These are phyloP conservation scores for Aureobasidium musti DNA, from an alignment of 2,329 filamentous ascomycete species.

Conservation along the genomic window DNA sequence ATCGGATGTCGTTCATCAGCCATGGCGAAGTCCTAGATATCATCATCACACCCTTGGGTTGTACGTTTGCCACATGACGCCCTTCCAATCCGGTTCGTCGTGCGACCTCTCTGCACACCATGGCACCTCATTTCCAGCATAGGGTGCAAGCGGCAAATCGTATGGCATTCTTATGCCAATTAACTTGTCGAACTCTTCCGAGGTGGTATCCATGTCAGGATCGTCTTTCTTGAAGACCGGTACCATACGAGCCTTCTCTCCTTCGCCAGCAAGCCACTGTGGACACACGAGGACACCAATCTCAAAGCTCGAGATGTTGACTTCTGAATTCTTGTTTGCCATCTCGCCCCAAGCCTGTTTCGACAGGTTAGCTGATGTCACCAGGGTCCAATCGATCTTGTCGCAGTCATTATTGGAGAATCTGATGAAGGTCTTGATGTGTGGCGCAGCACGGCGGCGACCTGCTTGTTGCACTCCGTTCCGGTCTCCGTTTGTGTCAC, in stretches of 20 bases:
- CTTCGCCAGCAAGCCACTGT: conserved; percentile 46
- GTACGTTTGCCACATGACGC: conserved; percentile 44
- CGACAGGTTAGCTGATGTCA: conserved; percentile 89
- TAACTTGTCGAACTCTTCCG: conserved; percentile 39
- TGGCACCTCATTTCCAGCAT: conserved; percentile 64
- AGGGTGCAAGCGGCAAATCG: conserved; percentile 69
- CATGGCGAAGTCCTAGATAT: background rate
- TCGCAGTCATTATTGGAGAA: conserved; percentile 47
- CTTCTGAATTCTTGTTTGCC: conserved; percentile 57
- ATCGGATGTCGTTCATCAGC: background rate
- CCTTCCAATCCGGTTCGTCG: conserved; percentile 63
- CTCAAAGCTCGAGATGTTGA: conserved; percentile 79
- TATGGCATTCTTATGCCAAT: conserved; percentile 83
- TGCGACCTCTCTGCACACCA: conserved; percentile 72
- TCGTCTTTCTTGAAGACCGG: conserved; percentile 66
- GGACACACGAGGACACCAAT: conserved; percentile 84
- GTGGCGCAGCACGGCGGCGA: conserved; percentile 71
- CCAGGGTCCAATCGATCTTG: conserved; percentile 76
- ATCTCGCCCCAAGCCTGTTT: conserved; percentile 85
- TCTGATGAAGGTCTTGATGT: conserved; percentile 86
- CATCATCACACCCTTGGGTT: conserved; percentile 17
- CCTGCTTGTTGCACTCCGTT: conserved; percentile 53
- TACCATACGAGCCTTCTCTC: conserved; percentile 59
- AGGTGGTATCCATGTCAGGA: conserved; percentile 43
- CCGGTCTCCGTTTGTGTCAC: conserved; percentile 49